Evolutionary conservation across 78 protist genomes (phyloP), one percentile per base, ranked within the genome.

Genomic region (Dictyostelium firmibasis): DNA sequence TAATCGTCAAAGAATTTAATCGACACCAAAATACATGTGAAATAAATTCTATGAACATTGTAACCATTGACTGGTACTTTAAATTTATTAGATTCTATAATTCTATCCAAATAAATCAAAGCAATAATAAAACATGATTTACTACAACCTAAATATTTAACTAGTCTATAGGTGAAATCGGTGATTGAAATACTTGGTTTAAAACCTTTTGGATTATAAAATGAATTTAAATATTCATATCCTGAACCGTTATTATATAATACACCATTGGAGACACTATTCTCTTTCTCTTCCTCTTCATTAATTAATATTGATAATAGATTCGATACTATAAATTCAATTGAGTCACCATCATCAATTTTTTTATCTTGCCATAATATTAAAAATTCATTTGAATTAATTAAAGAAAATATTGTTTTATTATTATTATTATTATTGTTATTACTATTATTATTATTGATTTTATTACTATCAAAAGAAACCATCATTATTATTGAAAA

Each of bases 1-100:
- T 57, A 89, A 50, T 89, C 94, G 70, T 89, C 94, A 67, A 18
- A 89, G 35, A 81, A 89, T 27, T 89, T 89, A 33, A 81, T 89
- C 10, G 94, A 78, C 1, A 89, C 87, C 6, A 89, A 50, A 23
- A 89, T 67, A 36, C 88, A 53, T 36, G 78, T 57, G 35, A 89
- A 89, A 57, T 64, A 47, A 20, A 89, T 18, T 78, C 94, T 78
- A 81, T 89, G 94, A 18, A 89, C 62, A 47, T 81, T 89, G 13
- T 50, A 50, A 18, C 81, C 72, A 16, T 89, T 89, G 2, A 89
- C 10, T 3, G 35, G 16, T 31, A 79, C 83, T 10, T 81, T 13
- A 20, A 57, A 57, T 57, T 6, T 57, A 20, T 81, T 67, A 0
- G 47, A 43, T 31, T 31, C 47, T 3, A 89, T 35, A 27, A 89